These are phyloP conservation scores for Kwoniella dendrophila DNA, from an alignment of 768 basidiomycete species.

Conservation along the genomic window DNA sequence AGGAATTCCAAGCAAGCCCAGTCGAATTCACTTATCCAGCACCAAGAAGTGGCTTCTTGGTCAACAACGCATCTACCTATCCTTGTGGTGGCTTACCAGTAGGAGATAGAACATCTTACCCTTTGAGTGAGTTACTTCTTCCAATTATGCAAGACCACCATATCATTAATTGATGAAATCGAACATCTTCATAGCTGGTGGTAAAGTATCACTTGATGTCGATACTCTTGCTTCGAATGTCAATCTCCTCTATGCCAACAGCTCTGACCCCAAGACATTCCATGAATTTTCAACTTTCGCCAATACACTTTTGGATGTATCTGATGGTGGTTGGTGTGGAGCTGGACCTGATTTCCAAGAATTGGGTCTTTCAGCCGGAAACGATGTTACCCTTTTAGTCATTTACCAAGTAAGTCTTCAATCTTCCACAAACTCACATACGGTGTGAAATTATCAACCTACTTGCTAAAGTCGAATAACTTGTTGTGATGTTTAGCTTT, in stretches of 20 bases:
- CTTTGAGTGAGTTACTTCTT: slow-evolving; percentile 21
- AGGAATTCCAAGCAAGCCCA: slow-evolving; percentile 15
- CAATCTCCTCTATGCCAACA: slow-evolving; percentile 32
- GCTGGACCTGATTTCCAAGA: slow-evolving; percentile 34
- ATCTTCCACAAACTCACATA: neutral
- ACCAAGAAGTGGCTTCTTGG: slow-evolving; percentile 19
- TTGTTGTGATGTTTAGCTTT: slow-evolving; percentile 20
- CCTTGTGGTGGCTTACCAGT: slow-evolving; percentile 26
- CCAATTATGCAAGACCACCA: neutral
- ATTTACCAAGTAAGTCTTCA: slow-evolving; percentile 35
- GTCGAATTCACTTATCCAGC: slow-evolving; percentile 19
- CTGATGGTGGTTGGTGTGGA: slow-evolving; percentile 32
- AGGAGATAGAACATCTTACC: slow-evolving; percentile 17
- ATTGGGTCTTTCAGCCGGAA: slow-evolving; percentile 27
- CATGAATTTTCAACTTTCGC: slow-evolving; percentile 35
- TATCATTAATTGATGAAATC: neutral
- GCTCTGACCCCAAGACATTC: slow-evolving; percentile 23
- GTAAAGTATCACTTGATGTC: slow-evolving; percentile 32
- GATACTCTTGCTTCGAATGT: slow-evolving; percentile 27
- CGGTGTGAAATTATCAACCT: neutral
- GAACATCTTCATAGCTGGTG: slow-evolving; percentile 19
- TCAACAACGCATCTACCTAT: slow-evolving; percentile 19
- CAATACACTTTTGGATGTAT: slow-evolving; percentile 23
- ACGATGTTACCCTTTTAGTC: slow-evolving; percentile 28
- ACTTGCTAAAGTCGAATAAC: neutral